Evolutionary conservation across 2,329 filamentous ascomycete genomes (phyloP).

Genomic region (Hypoxylon sp.): DNA sequence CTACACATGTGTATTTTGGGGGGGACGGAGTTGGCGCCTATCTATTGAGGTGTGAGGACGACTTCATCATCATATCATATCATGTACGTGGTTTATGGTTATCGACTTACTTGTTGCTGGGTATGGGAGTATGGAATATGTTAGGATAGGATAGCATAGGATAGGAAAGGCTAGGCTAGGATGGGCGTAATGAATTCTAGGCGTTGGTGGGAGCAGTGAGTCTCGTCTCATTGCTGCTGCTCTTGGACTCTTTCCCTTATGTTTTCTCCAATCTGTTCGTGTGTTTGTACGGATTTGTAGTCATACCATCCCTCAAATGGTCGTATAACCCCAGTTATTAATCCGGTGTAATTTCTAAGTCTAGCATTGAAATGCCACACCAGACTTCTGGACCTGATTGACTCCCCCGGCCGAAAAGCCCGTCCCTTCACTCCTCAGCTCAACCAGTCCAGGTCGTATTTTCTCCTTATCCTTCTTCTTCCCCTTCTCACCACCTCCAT

Average conservation of each 20-base stretch:
- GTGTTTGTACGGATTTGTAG: not conserved
- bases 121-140: conserved; percentile 10
- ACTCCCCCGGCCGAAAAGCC: conserved; percentile 91
- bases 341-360: not conserved
- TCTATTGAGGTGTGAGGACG: conserved; percentile 13
- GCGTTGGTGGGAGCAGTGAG: not conserved
- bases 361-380: conserved; percentile 87
- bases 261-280: not conserved
- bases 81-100: conserved; percentile 34
- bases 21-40: conserved; percentile 31
- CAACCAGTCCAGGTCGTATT: conserved; percentile 79
- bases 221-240: conserved; percentile 17
- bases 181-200: conserved; percentile 13
- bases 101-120: conserved; percentile 10
- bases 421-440: conserved; percentile 88
- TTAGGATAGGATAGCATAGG: conserved; percentile 10
- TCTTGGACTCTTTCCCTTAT: conserved; percentile 3
- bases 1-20: conserved; percentile 20
- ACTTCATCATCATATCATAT: conserved; percentile 24
- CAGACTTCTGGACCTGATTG: conserved; percentile 82
- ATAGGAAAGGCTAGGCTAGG: conserved; percentile 7
- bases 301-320: not conserved
- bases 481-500: conserved; percentile 47
- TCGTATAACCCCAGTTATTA: not conserved
- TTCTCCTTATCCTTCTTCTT: conserved; percentile 65